Evolutionary conservation across 257 asterid genomes (phyloP).

Genomic region (Linderniella brevidens): DNA sequence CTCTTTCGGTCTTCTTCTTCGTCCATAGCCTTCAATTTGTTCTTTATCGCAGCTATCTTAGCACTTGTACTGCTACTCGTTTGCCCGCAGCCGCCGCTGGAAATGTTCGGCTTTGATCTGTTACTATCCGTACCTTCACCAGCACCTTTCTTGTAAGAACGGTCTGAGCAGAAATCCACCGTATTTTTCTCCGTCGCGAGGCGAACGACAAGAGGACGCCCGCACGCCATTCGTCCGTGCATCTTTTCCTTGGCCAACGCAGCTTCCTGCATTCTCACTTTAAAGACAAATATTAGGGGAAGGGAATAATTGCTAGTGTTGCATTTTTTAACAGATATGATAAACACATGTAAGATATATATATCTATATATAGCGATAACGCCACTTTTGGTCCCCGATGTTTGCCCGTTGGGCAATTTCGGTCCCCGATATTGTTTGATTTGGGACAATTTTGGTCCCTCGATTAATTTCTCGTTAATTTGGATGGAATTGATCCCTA

Average conservation of each 20-base stretch:
- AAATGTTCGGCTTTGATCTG: conserved; percentile 1
- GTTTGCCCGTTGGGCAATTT: no score
- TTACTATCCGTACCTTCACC: conserved; percentile 13
- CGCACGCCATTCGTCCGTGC: conserved; percentile 68
- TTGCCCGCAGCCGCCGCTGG: conserved; percentile 25
- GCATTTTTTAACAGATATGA: no score
- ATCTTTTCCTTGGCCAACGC: conserved; percentile 71
- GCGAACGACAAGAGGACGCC: conserved; percentile 58
- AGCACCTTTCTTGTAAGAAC: conserved; percentile 18
- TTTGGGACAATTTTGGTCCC: no score
- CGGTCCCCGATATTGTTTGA: no score
- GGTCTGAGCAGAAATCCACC: conserved; percentile 18
- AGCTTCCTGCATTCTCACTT: conserved; percentile 99
- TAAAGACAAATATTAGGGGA: conserved; percentile 23
- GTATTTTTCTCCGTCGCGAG: conserved; percentile 63
- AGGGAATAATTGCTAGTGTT: no score
- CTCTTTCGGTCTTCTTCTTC: conserved; percentile 33
- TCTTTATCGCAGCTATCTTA: conserved; percentile 84
- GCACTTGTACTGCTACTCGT: conserved; percentile 59
- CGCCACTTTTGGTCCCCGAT: no score
- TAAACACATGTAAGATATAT: no score
- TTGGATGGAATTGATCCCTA: no score
- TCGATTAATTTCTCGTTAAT: no score
- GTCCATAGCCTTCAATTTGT: conserved; percentile 71
- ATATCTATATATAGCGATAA: no score